These are phyloP conservation scores for Neofusicoccum laricinum DNA, from an alignment of 2,329 filamentous ascomycete species.

Conservation along the genomic window DNA sequence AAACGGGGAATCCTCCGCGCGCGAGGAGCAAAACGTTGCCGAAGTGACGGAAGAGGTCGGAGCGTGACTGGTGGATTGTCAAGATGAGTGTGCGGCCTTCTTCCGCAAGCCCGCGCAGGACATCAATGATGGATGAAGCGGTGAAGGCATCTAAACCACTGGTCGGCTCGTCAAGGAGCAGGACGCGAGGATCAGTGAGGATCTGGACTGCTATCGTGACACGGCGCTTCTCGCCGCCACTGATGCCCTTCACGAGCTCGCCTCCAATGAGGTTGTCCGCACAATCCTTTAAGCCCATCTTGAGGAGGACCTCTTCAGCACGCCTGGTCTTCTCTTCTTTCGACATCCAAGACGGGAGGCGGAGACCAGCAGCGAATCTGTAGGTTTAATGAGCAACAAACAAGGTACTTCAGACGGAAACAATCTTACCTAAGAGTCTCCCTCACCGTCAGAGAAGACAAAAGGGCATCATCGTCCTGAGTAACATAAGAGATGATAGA, in stretches of 20 bases:
- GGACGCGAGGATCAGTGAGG: slow-evolving; percentile 68
- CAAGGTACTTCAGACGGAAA: too few relatives aligned
- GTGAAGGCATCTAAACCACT: slow-evolving; percentile 77
- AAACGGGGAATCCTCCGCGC: slow-evolving; percentile 65
- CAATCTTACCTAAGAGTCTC: slow-evolving; percentile 58
- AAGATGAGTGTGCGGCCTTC: slow-evolving; percentile 72
- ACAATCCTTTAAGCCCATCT: slow-evolving; percentile 76
- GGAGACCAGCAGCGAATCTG: slow-evolving; percentile 62
- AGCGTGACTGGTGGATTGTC: slow-evolving; percentile 76
- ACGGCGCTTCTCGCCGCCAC: slow-evolving; percentile 73
- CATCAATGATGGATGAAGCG: slow-evolving; percentile 72
- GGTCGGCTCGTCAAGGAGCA: slow-evolving; percentile 74
- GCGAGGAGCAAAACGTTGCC: slow-evolving; percentile 70
- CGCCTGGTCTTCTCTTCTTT: slow-evolving; percentile 63
- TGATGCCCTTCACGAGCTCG: slow-evolving; percentile 73
- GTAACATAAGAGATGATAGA: slow-evolving; percentile 75
- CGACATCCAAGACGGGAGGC: slow-evolving; percentile 69
- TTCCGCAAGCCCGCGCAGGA: slow-evolving; percentile 65
- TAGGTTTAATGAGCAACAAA: background rate
- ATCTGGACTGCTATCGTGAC: slow-evolving; percentile 77
- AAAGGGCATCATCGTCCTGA: slow-evolving; percentile 72
- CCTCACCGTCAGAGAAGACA: slow-evolving; percentile 71
- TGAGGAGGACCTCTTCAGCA: slow-evolving; percentile 69
- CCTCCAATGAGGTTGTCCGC: slow-evolving; percentile 72
- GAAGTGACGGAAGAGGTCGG: slow-evolving; percentile 69